Evolutionary conservation across 2,329 filamentous ascomycete genomes (phyloP), one percentile per base, ranked within the genome.

Genomic region (Xylaria sp.): DNA sequence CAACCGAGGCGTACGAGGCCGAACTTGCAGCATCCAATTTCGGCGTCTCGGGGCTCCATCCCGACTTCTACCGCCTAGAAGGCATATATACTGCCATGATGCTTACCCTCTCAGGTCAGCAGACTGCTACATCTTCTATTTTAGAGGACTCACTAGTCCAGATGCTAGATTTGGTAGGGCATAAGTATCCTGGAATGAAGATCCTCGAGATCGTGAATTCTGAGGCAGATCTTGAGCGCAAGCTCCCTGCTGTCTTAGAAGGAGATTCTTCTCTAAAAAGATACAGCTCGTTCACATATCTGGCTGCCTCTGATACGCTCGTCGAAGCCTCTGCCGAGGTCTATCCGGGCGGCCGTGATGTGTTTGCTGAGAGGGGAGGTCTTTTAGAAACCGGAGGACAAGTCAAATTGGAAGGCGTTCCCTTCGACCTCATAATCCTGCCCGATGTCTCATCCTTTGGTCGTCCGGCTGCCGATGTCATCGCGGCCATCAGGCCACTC

Each of bases 101-200:
- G n/a, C 41, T 45, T 20, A 20, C 1, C 20, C 41, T 45, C 20
- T 20, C 41, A 9, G n/a, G 41, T 10, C 41, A 45, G n/a, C 41
- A 45, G 41, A n/a, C n/a, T 45, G 12, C n/a, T 45, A 20, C 41
- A 10, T n/a, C 41, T 41, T 41, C 39, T 20, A 7, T 10, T 8
- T 45, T 45, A 7, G 41, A 45, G n/a, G n/a, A 45, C 41, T 45
- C 41, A 23, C 34, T 64, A 10, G n/a, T n/a, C 13, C 43, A 59
- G 25, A 64, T 55, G 34, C 25, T 70, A 1, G 68, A 70, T 52
- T 41, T 70, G 10, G 18, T 68, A 9, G 65, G 46, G 13, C 68
- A 70, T 43, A 68, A 70, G 65, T 61, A 70, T 34, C 53, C 68
- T 15, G 63, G 66, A 23, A 65, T 70, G 65, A 60, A 66, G 23